Evolutionary conservation across 148 eudicot species (phyloP).

Genomic region (Diospyros lotus): DNA sequence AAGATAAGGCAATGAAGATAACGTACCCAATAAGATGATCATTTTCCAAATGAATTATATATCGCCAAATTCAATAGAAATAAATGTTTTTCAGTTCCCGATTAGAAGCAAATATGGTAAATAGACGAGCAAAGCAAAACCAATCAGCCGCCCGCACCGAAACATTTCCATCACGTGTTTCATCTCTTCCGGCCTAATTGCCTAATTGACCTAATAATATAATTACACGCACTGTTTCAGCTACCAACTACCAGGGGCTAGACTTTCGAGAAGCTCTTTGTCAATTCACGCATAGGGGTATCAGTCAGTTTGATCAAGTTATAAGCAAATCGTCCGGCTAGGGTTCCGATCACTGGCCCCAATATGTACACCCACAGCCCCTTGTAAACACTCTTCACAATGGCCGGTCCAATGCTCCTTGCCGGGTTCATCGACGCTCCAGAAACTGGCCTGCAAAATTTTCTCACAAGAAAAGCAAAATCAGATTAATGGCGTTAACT

Average conservation of each 20-base stretch:
- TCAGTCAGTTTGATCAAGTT: conserved; percentile 39
- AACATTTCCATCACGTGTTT: too few relatives aligned
- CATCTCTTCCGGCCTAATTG: too few relatives aligned
- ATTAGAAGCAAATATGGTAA: too few relatives aligned
- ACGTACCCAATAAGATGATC: too few relatives aligned
- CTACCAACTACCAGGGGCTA: not conserved
- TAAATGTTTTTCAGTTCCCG: too few relatives aligned
- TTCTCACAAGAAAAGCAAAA: not conserved
- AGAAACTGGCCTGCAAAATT: conserved; percentile 48
- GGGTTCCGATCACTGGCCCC: conserved; percentile 57
- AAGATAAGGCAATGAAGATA: too few relatives aligned
- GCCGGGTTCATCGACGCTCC: conserved; percentile 92
- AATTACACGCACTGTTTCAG: too few relatives aligned
- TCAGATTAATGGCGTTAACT: not conserved
- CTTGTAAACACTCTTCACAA: conserved; percentile 37
- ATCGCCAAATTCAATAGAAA: too few relatives aligned
- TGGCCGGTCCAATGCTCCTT: conserved; percentile 72
- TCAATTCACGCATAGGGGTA: conserved; percentile 31
- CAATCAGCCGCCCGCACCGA: too few relatives aligned
- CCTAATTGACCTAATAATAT: too few relatives aligned
- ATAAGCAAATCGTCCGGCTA: conserved; percentile 52
- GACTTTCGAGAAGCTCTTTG: conserved; percentile 18
- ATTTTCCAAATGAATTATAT: too few relatives aligned
- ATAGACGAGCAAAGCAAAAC: too few relatives aligned
- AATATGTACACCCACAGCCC: conserved; percentile 66